Evolutionary conservation across 2,329 filamentous ascomycete species (phyloP).

Genomic region (Gnomoniopsis sp.): DNA sequence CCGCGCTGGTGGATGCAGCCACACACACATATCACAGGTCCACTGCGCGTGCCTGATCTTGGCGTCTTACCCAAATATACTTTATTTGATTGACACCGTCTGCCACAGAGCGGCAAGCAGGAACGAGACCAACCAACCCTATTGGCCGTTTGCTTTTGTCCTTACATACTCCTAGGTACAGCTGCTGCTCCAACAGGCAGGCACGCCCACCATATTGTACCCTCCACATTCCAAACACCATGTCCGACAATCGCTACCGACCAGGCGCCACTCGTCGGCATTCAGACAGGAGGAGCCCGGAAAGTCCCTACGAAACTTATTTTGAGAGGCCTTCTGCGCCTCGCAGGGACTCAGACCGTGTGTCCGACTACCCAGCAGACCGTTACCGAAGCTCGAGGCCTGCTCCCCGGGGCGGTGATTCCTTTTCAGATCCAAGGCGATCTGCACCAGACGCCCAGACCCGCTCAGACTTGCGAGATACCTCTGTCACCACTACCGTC

Average conservation of each 20-base stretch:
- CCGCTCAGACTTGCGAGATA: not conserved
- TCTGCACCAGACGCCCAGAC: not conserved
- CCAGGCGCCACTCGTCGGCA: not conserved
- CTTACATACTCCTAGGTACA: too few relatives aligned
- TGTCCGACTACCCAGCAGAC: not conserved
- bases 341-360: conserved; percentile 2
- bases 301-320: not conserved
- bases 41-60: too few relatives aligned
- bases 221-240: too few relatives aligned
- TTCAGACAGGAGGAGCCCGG: not conserved
- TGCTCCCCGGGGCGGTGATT: not conserved
- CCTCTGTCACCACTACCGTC: too few relatives aligned
- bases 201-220: not conserved
- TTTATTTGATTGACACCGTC: too few relatives aligned
- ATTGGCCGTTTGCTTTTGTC: too few relatives aligned
- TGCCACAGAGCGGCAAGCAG: too few relatives aligned
- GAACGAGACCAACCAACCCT: too few relatives aligned
- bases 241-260: not conserved
- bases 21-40: too few relatives aligned
- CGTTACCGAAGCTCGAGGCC: conserved; percentile 14
- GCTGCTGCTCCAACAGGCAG: not conserved
- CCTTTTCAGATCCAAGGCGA: not conserved
- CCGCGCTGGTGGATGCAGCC: too few relatives aligned
- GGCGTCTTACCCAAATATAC: too few relatives aligned
- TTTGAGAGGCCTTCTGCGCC: not conserved